Base-by-base conservation (phyloP, 495 filamentous ascomycete genomes). In the Hypoxylon intermedium region DNA sequence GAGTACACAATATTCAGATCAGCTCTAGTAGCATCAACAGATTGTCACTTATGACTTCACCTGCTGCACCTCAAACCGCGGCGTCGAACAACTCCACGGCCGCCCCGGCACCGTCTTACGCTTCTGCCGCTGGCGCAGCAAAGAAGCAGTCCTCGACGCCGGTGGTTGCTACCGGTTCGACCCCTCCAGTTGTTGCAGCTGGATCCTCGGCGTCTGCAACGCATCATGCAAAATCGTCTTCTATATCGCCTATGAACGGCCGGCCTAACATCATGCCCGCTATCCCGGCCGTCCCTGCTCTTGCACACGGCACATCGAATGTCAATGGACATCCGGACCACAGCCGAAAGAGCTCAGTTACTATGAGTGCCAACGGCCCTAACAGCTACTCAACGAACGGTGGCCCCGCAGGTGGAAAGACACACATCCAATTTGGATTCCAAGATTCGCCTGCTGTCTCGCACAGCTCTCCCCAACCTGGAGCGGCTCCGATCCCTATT, bases 221-320 rank as follows among this genome's bases (percentile, higher is more conserved):
- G 74, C 87, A 94, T 58, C 76, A 84, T 95, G 91, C 87, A 73
- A 94, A 94, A 78, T 81, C 86, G 75, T 80, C 81, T 65, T 86
- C 88, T 43, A 81, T 83, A 67, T 87, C 89, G 79, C 83, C 89
- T 70, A 83, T 93, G 83, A 97, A 93, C 81, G 89, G 89, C 82
- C 86, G 88, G 76, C 83, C 82, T 7, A 75, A 82, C 75, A 87
- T 92, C 67, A 80, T 86, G 73, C 88, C 87, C 24, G 89, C 87
- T 54, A 83, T 91, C 64, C 78, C 79, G 41, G 69, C 76, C 33
- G 72, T 76, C 41, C 68, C 72, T 24, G 69, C 76, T 44, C 64
- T 74, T 48, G 84, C 87, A 53, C 89, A 87, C 79, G 85, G 85
- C 60, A 83, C 78, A 58, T 77, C 85, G 40, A 74, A 78, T 68